These are phyloP conservation scores for Fomitopsis pulvina DNA, from an alignment of 768 basidiomycete species.

Conservation along the genomic window DNA sequence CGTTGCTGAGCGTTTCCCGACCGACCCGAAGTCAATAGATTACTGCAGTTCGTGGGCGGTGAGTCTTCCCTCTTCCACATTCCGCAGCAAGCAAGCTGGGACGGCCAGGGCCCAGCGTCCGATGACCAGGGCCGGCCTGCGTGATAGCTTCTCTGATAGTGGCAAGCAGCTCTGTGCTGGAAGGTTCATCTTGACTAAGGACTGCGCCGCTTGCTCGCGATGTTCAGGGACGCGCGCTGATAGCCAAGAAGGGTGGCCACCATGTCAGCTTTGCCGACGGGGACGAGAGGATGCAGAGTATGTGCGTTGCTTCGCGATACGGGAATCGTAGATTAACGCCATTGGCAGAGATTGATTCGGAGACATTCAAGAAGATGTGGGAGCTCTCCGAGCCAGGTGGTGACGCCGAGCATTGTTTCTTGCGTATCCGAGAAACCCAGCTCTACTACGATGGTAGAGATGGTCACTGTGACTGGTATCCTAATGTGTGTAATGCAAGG, in stretches of 20 bases:
- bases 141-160: neutral
- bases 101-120: too few species aligned
- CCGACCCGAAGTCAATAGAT: constrained; percentile 59
- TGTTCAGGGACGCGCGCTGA: too few species aligned
- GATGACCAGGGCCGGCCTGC: too few species aligned
- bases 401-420: constrained; percentile 53
- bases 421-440: constrained; percentile 58
- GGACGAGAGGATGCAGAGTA: constrained; percentile 52
- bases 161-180: neutral
- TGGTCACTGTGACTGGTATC: constrained; percentile 24
- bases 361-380: constrained; percentile 76
- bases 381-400: constrained; percentile 54
- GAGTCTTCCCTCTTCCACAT: constrained; percentile 16
- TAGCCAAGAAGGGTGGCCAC: constrained; percentile 88
- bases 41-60: constrained; percentile 85
- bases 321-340: neutral
- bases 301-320: constrained; percentile 7
- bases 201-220: too few species aligned
- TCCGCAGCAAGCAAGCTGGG: neutral
- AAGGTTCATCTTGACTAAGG: too few species aligned
- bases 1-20: constrained; percentile 65
- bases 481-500: constrained; percentile 28
- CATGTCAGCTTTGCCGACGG: constrained; percentile 57
- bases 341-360: constrained; percentile 59
- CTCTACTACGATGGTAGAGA: constrained; percentile 40